These are phyloP conservation scores for Podaxis carcinomalis DNA, from an alignment of 768 basidiomycete genomes.

Conservation along the genomic window DNA sequence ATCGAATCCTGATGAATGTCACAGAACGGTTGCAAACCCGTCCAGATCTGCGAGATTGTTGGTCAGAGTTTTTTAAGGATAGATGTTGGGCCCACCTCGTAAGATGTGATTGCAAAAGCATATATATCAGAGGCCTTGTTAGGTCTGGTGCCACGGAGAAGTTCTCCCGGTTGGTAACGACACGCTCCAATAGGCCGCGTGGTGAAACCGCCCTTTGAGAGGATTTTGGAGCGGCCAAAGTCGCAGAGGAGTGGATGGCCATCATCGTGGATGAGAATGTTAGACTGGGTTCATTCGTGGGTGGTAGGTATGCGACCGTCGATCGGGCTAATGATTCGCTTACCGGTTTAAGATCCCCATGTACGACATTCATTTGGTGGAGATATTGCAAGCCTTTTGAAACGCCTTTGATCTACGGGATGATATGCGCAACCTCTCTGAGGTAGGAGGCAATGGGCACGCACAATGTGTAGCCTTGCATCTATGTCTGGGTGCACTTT, in stretches of 20 bases:
- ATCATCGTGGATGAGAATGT: conserved; percentile 11
- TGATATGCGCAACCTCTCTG: not conserved
- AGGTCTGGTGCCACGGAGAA: not conserved
- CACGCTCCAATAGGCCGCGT: conserved; percentile 12
- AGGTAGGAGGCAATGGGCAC: not conserved
- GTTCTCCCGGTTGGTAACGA: conserved; percentile 16
- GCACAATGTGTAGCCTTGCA: not conserved
- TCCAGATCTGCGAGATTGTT: too few relatives aligned
- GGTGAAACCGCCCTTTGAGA: conserved; percentile 13
- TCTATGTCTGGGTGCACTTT: not conserved
- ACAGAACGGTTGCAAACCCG: too few relatives aligned
- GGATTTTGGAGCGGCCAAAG: conserved; percentile 17
- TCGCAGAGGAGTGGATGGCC: conserved; percentile 15
- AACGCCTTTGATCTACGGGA: not conserved
- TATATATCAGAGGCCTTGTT: conserved; percentile 18
- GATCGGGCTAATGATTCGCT: not conserved
- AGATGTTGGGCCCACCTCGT: not conserved
- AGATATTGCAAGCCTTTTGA: conserved; percentile 17
- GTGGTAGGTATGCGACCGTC: not conserved
- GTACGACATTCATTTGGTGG: conserved; percentile 12
- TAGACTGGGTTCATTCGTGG: not conserved
- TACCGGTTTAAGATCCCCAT: conserved; percentile 11
- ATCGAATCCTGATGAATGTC: not conserved
- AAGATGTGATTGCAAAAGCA: conserved; percentile 13
- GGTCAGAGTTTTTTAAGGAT: too few relatives aligned